These are phyloP conservation scores for Zostera marina DNA, from an alignment of 116 monocot species.

Conservation along the genomic window DNA sequence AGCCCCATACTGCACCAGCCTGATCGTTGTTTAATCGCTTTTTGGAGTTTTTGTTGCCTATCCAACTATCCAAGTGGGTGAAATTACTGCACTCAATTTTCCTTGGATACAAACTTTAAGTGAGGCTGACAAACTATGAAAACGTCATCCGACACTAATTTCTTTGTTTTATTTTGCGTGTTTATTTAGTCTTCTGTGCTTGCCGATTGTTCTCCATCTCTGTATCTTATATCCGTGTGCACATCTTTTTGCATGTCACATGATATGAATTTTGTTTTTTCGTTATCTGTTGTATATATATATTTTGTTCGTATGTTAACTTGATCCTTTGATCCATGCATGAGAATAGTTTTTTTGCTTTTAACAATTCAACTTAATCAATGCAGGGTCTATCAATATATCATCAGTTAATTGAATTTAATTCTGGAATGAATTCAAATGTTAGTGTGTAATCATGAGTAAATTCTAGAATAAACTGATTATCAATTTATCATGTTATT, in stretches of 20 bases:
- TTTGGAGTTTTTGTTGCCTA: neutral
- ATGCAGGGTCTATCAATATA: too few relatives aligned
- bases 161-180: neutral
- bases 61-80: neutral
- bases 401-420: too few relatives aligned
- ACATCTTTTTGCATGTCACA: neutral
- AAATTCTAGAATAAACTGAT: too few relatives aligned
- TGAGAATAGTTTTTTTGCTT: too few relatives aligned
- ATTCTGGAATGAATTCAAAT: too few relatives aligned
- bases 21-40: neutral
- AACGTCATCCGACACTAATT: neutral
- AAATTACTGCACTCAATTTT: constrained; percentile 2
- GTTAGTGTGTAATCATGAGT: too few relatives aligned
- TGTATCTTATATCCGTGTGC: constrained; percentile 1
- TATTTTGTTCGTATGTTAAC: too few relatives aligned
- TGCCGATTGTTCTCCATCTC: neutral
- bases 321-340: too few relatives aligned
- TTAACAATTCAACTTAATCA: too few relatives aligned
- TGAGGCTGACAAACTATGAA: constrained; percentile 4
- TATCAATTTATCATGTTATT: too few relatives aligned
- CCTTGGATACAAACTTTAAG: constrained; percentile 3
- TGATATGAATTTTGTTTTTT: neutral
- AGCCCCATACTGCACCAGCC: neutral
- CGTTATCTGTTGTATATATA: neutral
- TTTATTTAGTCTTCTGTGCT: constrained; percentile 2